These are phyloP conservation scores for Penicillium canescens DNA, from an alignment of 495 filamentous ascomycete species.

Conservation along the genomic window DNA sequence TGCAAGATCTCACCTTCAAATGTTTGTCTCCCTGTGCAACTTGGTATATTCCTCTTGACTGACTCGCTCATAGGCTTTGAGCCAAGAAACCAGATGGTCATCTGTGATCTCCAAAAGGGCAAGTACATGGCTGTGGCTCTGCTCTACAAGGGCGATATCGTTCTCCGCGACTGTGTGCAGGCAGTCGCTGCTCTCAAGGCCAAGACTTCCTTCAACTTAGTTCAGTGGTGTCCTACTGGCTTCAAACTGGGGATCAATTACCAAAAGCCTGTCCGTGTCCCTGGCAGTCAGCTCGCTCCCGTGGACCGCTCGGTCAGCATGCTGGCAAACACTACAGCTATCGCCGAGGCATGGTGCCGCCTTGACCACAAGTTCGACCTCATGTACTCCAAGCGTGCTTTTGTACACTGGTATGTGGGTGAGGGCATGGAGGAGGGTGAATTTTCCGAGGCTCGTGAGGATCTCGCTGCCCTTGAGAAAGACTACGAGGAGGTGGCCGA, in stretches of 20 bases:
- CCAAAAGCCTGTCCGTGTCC: conserved; percentile 81
- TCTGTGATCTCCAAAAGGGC: conserved; percentile 86
- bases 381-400: conserved; percentile 95
- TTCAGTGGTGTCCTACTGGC: conserved; percentile 95
- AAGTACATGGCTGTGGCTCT: conserved; percentile 95
- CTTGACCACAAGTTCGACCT: conserved; percentile 94
- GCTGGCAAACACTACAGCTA: conserved; percentile 90
- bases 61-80: conserved; percentile 63
- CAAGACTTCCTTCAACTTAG: conserved; percentile 85
- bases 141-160: conserved; percentile 86
- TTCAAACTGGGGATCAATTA: conserved; percentile 97
- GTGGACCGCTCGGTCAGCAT: conserved; percentile 88
- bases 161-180: conserved; percentile 78
- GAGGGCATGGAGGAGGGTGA: conserved; percentile 97
- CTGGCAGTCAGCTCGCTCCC: conserved; percentile 72
- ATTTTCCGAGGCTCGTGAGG: conserved; percentile 88
- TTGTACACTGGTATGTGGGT: conserved; percentile 94
- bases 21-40: conserved; percentile 50
- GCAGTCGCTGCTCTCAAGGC: conserved; percentile 82
- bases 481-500: conserved; percentile 90
- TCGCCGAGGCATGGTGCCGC: conserved; percentile 86
- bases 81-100: conserved; percentile 96
- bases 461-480: conserved; percentile 85
- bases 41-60: conserved; percentile 5
- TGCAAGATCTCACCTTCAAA: conserved; percentile 83